These are phyloP conservation scores for Exserohilum turcica DNA, from an alignment of 2,329 filamentous ascomycete genomes.

Conservation along the genomic window DNA sequence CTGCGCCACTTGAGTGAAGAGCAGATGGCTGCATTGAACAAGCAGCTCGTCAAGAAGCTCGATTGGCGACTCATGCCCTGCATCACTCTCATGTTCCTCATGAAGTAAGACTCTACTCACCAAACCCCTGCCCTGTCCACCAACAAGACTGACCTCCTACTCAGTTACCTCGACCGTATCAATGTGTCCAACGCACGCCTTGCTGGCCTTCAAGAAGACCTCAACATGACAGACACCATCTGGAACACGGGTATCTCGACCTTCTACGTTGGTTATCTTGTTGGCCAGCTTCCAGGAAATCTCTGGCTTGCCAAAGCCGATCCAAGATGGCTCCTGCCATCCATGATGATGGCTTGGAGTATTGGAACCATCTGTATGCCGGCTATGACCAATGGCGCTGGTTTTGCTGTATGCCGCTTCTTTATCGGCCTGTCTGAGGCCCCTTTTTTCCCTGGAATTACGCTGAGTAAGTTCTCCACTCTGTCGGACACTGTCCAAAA, in stretches of 20 bases:
- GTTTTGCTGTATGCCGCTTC: slow-evolving; percentile 48
- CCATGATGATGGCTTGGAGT: slow-evolving; percentile 52
- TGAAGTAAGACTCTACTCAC: slow-evolving; percentile 25
- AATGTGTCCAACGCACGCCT: slow-evolving; percentile 49
- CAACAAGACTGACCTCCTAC: slow-evolving; percentile 10
- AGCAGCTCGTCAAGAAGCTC: slow-evolving; percentile 30
- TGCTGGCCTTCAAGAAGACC: slow-evolving; percentile 46
- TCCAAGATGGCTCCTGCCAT: slow-evolving; percentile 45
- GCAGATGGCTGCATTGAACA: slow-evolving; percentile 37
- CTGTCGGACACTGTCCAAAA: background rate
- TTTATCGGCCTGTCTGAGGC: slow-evolving; percentile 48
- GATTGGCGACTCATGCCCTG: slow-evolving; percentile 40
- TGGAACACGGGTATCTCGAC: slow-evolving; percentile 51
- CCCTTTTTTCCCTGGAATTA: slow-evolving; percentile 47
- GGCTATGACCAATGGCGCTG: slow-evolving; percentile 41
- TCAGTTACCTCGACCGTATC: slow-evolving; percentile 48
- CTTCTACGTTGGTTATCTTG: slow-evolving; percentile 55
- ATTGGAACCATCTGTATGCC: slow-evolving; percentile 54
- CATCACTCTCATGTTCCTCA: slow-evolving; percentile 41
- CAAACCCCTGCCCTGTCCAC: background rate
- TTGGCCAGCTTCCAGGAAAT: slow-evolving; percentile 56
- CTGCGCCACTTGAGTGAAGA: slow-evolving; percentile 30
- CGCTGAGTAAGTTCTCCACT: slow-evolving; percentile 41
- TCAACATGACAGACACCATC: slow-evolving; percentile 35
- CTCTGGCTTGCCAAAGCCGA: slow-evolving; percentile 51